Conservation (phyloP, 78 protist genomes). For the Isochrysis galbana region DNA sequence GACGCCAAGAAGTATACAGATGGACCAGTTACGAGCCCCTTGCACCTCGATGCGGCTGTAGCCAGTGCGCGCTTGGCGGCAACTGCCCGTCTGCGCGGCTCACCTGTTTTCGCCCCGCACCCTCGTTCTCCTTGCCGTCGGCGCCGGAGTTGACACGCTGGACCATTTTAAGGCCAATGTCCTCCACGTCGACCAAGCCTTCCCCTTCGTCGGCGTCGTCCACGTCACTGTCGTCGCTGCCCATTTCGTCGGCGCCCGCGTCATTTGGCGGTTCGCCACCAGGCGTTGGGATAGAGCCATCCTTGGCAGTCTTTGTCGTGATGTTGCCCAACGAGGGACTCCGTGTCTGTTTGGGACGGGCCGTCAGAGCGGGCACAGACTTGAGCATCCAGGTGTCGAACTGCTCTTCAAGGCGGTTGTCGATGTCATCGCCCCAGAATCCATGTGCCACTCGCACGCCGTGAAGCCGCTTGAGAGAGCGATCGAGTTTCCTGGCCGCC, state of each 20-base stretch:
- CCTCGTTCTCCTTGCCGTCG: too few relatives aligned
- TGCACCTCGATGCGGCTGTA: not conserved
- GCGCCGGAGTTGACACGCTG: not conserved
- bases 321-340: not conserved
- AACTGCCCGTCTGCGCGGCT: not conserved
- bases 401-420: not conserved
- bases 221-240: not conserved
- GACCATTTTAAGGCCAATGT: not conserved
- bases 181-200: not conserved
- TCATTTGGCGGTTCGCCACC: too few relatives aligned
- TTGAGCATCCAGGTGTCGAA: not conserved
- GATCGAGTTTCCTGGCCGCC: not conserved
- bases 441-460: not conserved
- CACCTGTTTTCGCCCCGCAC: too few relatives aligned
- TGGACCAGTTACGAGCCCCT: not conserved
- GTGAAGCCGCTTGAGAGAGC: conserved; percentile 6
- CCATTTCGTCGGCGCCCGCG: too few relatives aligned
- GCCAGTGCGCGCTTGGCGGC: not conserved
- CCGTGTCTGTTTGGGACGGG: not conserved
- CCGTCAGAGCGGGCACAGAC: not conserved
- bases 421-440: conserved; percentile 17
- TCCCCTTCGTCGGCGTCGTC: not conserved
- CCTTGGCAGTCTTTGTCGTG: not conserved
- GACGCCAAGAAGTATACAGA: not conserved
- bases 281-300: too few relatives aligned